These are phyloP conservation scores for Picea glauca DNA, from an alignment of 75 land plant species.

Conservation along the genomic window DNA sequence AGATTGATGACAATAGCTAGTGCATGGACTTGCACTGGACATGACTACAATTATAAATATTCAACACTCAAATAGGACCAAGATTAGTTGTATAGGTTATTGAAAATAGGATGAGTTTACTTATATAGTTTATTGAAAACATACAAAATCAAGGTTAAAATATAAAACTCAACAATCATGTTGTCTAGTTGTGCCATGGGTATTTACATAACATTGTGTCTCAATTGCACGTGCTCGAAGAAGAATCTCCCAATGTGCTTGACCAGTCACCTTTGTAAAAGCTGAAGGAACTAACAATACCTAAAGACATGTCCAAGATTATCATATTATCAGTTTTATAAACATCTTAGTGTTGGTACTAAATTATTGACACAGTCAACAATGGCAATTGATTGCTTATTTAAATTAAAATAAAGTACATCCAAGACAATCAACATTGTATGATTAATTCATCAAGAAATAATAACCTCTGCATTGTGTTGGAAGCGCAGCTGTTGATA, in stretches of 20 bases:
- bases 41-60: not conserved
- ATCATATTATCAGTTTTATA: not conserved
- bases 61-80: not conserved
- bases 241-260: constrained; percentile 98
- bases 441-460: not conserved
- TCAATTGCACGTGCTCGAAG: constrained; percentile 98
- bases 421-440: not conserved
- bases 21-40: not conserved
- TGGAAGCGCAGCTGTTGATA: constrained; percentile 82
- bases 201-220: constrained; percentile 93
- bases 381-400: not conserved
- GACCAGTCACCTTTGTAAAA: constrained; percentile 84
- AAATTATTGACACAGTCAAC: not conserved
- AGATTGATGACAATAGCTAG: not conserved
- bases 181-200: constrained; percentile 1
- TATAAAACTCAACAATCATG: constrained; percentile 6
- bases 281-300: constrained; percentile 92
- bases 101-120: not conserved
- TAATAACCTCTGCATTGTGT: constrained; percentile 71
- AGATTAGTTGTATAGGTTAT: not conserved
- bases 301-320: constrained; percentile 30
- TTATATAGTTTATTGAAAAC: not conserved
- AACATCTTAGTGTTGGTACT: not conserved
- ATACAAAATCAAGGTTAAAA: not conserved
- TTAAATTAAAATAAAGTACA: not conserved